These are phyloP conservation scores for Termitomyces sp. DNA, from an alignment of 768 basidiomycete species.

Conservation along the genomic window DNA sequence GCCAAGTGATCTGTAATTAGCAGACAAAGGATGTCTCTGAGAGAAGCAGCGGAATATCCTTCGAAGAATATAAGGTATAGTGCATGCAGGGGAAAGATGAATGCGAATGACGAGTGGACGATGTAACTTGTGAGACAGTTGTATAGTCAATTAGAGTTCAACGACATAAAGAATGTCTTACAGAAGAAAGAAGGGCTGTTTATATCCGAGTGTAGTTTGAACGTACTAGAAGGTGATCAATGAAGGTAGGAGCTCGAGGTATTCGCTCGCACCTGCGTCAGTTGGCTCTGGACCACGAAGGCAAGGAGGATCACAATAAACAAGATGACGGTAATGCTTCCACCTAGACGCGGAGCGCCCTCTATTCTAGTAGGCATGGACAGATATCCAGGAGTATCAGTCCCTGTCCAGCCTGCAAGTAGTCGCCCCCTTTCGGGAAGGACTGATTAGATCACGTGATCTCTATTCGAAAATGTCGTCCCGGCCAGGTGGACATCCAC, in stretches of 20 bases:
- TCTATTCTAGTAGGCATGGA: conserved; percentile 22
- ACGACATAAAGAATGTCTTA: conserved; percentile 29
- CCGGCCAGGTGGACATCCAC: not conserved
- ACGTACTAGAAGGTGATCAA: conserved; percentile 52
- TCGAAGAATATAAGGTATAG: conserved; percentile 52
- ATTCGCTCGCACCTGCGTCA: conserved; percentile 57
- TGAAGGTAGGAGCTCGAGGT: not conserved
- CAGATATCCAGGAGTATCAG: not conserved
- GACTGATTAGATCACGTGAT: conserved; percentile 7
- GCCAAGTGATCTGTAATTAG: conserved; percentile 45
- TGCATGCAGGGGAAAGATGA: conserved; percentile 83
- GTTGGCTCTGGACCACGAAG: conserved; percentile 73
- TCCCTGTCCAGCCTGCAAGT: conserved; percentile 9
- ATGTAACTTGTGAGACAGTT: conserved; percentile 53
- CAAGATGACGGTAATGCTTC: conserved; percentile 43
- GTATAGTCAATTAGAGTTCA: not conserved
- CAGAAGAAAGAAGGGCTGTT: conserved; percentile 90
- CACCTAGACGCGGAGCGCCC: conserved; percentile 34
- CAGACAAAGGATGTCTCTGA: conserved; percentile 47
- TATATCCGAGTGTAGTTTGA: conserved; percentile 68
- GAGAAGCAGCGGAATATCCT: conserved; percentile 37
- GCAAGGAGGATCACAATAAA: conserved; percentile 60
- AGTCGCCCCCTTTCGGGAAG: no score
- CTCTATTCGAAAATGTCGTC: not conserved
- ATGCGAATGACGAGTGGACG: conserved; percentile 75